Conservation (phyloP, 139 green algal species). For the Chlamydomonas schloesseri region DNA sequence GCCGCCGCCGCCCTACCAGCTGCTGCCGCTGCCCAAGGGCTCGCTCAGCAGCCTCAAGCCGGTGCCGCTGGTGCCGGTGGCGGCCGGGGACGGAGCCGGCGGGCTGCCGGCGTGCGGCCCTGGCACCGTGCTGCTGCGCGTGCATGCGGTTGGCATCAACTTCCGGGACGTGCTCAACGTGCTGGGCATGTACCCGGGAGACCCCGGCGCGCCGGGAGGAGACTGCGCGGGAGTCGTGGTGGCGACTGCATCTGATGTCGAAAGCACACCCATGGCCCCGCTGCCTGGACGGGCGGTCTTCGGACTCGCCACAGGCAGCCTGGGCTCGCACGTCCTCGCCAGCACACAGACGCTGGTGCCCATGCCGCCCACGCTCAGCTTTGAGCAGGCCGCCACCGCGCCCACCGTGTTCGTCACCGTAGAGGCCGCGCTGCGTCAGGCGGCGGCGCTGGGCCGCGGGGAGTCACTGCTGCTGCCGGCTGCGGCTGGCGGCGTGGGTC, state of each 20-base stretch:
- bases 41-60: slow-evolving; percentile 63
- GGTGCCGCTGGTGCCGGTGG: slow-evolving; percentile 47
- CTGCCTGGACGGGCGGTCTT: slow-evolving; percentile 78
- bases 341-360: slow-evolving; percentile 68
- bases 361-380: slow-evolving; percentile 76
- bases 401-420: slow-evolving; percentile 85
- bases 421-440: slow-evolving; percentile 58
- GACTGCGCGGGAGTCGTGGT: slow-evolving; percentile 70
- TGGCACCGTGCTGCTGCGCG: slow-evolving; percentile 57
- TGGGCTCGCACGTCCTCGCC: slow-evolving; percentile 79
- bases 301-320: slow-evolving; percentile 80
- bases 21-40: slow-evolving; percentile 62
- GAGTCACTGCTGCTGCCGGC: slow-evolving; percentile 81
- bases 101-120: too few species aligned
- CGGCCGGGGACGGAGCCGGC: neutral
- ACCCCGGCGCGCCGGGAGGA: slow-evolving; percentile 66
- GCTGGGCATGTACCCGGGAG: slow-evolving; percentile 75
- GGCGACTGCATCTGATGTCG: neutral
- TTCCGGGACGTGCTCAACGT: slow-evolving; percentile 84
- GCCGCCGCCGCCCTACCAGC: slow-evolving; percentile 36
- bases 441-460: slow-evolving; percentile 49
- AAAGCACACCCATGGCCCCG: neutral
- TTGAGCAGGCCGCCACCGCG: slow-evolving; percentile 80
- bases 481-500: slow-evolving; percentile 84
- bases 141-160: slow-evolving; percentile 80